Conservation (phyloP, 495 filamentous ascomycete species). For the Astrothelium subdiscretum region DNA sequence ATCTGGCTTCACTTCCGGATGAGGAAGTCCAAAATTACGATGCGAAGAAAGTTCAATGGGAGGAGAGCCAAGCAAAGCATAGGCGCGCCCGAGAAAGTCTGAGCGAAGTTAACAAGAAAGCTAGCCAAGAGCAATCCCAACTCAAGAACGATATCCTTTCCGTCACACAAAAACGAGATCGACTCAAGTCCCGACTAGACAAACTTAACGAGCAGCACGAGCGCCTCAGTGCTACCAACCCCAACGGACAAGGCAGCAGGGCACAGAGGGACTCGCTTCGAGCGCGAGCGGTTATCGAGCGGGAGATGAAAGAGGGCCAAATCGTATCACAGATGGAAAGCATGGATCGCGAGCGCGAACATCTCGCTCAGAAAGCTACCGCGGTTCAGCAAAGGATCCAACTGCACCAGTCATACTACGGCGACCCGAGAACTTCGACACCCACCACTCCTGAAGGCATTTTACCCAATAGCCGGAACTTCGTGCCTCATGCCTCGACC, state of each 20-base stretch:
- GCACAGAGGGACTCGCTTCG: slow-evolving; percentile 9
- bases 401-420: slow-evolving; percentile 44
- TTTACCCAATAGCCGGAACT: slow-evolving; percentile 14
- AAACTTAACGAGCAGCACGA: slow-evolving; percentile 71
- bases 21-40: slow-evolving; percentile 51
- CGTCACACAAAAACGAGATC: slow-evolving; percentile 64
- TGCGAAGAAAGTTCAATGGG: slow-evolving; percentile 47
- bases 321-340: background rate
- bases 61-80: slow-evolving; percentile 51
- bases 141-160: slow-evolving; percentile 55
- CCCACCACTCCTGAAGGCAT: slow-evolving; percentile 28
- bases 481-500: slow-evolving; percentile 13
- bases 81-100: slow-evolving; percentile 44
- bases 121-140: slow-evolving; percentile 50
- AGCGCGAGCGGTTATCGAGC: background rate
- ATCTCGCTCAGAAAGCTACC: slow-evolving; percentile 33
- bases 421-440: slow-evolving; percentile 11
- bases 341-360: slow-evolving; percentile 9
- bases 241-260: slow-evolving; percentile 11
- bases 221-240: slow-evolving; percentile 53
- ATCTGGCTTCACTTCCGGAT: slow-evolving; percentile 54
- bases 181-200: slow-evolving; percentile 59
- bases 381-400: slow-evolving; percentile 58
- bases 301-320: background rate
- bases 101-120: slow-evolving; percentile 51